phyloP scores from a whole-genome alignment of 2,329 filamentous ascomycete genomes.

The Fusarium bulbicola region DNA sequence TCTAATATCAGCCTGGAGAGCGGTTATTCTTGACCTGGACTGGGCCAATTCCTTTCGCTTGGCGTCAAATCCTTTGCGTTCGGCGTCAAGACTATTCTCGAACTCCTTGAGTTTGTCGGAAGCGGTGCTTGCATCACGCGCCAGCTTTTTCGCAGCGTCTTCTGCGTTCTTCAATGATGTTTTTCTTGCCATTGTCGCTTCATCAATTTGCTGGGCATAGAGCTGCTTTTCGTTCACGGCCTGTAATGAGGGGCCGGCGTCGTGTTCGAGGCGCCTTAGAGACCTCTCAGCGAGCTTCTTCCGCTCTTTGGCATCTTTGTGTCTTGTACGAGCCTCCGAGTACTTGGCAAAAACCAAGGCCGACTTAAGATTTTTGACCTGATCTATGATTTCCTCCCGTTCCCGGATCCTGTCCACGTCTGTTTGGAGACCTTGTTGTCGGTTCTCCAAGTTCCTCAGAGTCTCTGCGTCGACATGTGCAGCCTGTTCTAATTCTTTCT shows the following conservation, averaged over 20 bases:
- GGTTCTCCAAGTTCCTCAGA: conserved; percentile 72
- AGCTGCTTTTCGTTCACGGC: conserved; percentile 75
- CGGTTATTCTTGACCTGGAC: conserved; percentile 66
- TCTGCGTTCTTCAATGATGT: conserved; percentile 64
- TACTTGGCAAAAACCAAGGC: conserved; percentile 74
- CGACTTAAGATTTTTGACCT: conserved; percentile 71
- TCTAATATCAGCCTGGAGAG: conserved; percentile 69
- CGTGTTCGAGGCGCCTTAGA: conserved; percentile 66
- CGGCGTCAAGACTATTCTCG: conserved; percentile 57
- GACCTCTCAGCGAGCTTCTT: conserved; percentile 65
- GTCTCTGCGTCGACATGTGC: conserved; percentile 68
- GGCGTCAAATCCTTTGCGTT: conserved; percentile 57
- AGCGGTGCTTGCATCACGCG: conserved; percentile 49
- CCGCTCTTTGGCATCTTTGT: conserved; percentile 62
- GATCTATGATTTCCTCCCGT: conserved; percentile 72
- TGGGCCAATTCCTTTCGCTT: conserved; percentile 62
- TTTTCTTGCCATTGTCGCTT: conserved; percentile 64
- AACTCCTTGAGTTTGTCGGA: conserved; percentile 55
- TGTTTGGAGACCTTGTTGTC: conserved; percentile 77
- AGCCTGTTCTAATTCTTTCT: conserved; percentile 70
- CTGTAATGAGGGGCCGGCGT: conserved; percentile 71
- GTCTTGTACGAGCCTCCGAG: conserved; percentile 59
- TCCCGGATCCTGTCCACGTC: conserved; percentile 87
- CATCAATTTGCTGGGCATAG: conserved; percentile 69
- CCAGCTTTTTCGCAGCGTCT: conserved; percentile 55